Evolutionary conservation across 306 rosid genomes (phyloP).

Genomic region (Fragaria ananassa): DNA sequence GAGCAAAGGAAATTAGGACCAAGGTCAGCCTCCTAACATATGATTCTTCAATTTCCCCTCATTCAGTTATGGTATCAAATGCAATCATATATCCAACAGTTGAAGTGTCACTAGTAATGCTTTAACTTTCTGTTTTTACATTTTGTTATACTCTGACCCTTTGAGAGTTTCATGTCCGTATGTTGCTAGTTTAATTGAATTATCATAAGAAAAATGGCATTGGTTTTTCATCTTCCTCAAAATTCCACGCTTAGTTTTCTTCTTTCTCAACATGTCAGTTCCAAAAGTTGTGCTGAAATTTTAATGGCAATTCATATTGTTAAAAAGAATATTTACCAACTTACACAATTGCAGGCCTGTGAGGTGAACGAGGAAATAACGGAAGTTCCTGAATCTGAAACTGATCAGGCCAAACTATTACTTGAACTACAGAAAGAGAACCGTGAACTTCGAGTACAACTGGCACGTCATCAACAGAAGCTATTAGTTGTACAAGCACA

Average conservation of each 20-base stretch:
- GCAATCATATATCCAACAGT: background rate
- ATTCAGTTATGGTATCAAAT: background rate
- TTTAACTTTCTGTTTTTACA: background rate
- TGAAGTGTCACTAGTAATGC: background rate
- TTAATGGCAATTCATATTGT: background rate
- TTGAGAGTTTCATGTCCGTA: background rate
- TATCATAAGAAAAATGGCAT: background rate
- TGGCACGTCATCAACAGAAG: conserved; percentile 80
- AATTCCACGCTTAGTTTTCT: background rate
- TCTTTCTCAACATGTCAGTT: background rate
- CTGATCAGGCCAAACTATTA: conserved; percentile 75
- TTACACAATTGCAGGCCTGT: conserved; percentile 43
- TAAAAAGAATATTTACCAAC: background rate
- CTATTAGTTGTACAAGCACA: conserved; percentile 64
- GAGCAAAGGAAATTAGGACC: conserved; percentile 87
- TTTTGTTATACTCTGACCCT: background rate
- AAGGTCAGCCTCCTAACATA: conserved; percentile 53
- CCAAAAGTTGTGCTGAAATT: background rate
- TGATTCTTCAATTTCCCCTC: conserved; percentile 11
- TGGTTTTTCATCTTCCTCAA: background rate
- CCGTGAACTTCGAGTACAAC: conserved; percentile 68
- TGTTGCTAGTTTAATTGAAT: background rate
- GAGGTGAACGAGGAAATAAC: conserved; percentile 57
- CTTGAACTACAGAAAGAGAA: conserved; percentile 87
- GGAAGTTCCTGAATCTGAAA: conserved; percentile 52